Evolutionary conservation across 768 basidiomycete species (phyloP), one percentile per base, ranked within the genome.

Genomic region (Suillus spraguei): DNA sequence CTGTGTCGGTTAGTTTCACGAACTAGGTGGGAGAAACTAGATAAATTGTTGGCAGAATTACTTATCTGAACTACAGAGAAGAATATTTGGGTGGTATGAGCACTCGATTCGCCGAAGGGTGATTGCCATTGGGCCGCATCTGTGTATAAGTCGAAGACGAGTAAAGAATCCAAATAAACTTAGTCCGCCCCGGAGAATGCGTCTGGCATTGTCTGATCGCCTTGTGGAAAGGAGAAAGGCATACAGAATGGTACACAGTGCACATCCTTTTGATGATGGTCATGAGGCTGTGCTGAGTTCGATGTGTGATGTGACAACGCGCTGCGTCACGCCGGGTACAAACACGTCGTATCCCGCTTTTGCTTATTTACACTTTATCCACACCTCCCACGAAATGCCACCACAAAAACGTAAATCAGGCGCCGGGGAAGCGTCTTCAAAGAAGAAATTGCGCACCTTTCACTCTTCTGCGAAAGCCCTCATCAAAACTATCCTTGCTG

Each of bases 381-480:
- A 54, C 10, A 13, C 5, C 33, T 61, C 53, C 22, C 58, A 28
- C 17, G 38, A 62, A 24, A 74, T 69, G 64, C 60, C 54, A 2
- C 60, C 60, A 36, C 63, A 66, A 39, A 84, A 84, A 67, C 79
- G 82, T 64, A 80, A 78, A 67, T 70, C 70, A 24, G 73, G 77
- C 61, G 66, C 75, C 4, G 24, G 2, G 1, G 38, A 55, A 20
- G 46, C 50, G 41, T 69, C 71, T 28, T 56, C 66, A 49, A 81
- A 81, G n/a, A n/a, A n/a, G 47, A 79, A 73, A 65, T 22, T 73
- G 32, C 75, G 72, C 47, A 61, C 28, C 4, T 22, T 63, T 41
- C 69, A 74, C 33, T 71, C 74, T 24, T 76, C 78, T 52, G 80
- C 77, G 9, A 71, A 73, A 53, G 60, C 76, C 1, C 74, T 77